Evolutionary conservation across 257 asterid species (phyloP).

Genomic region (Solanum arcanum): DNA sequence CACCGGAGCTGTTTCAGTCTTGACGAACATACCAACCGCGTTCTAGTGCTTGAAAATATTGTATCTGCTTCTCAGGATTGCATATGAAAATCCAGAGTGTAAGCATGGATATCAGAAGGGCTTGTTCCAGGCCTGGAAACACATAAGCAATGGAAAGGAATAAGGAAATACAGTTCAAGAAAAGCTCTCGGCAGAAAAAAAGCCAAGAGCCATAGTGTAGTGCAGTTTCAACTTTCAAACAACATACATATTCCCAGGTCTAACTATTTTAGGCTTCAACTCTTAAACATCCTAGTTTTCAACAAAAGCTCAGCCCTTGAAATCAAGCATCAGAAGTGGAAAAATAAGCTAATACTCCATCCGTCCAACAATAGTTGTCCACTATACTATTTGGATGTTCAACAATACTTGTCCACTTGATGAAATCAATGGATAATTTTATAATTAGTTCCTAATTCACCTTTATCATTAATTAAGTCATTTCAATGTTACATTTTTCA

Average conservation of each 20-base stretch:
- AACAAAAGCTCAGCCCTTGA: background rate
- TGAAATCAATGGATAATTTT: background rate
- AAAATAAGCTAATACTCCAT: background rate
- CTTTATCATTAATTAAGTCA: background rate
- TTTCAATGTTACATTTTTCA: no score
- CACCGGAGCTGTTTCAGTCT: background rate
- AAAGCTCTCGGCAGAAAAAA: background rate
- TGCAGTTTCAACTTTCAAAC: background rate
- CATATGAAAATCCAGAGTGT: constrained; percentile 66
- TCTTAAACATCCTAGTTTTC: background rate
- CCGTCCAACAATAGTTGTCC: background rate
- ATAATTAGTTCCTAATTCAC: background rate
- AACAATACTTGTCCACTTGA: background rate
- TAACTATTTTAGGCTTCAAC: background rate
- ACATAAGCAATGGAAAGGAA: background rate
- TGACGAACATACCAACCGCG: background rate
- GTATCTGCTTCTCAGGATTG: constrained; percentile 21
- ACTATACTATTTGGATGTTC: background rate
- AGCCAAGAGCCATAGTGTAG: background rate
- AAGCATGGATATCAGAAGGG: constrained; percentile 76
- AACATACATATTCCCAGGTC: background rate
- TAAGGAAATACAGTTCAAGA: background rate
- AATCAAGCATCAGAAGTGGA: background rate
- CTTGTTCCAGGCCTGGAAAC: constrained; percentile 85
- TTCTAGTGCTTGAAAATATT: background rate